phyloP scores from a whole-genome alignment of 2,329 filamentous ascomycete genomes.

The Leptographium lundbergii region DNA sequence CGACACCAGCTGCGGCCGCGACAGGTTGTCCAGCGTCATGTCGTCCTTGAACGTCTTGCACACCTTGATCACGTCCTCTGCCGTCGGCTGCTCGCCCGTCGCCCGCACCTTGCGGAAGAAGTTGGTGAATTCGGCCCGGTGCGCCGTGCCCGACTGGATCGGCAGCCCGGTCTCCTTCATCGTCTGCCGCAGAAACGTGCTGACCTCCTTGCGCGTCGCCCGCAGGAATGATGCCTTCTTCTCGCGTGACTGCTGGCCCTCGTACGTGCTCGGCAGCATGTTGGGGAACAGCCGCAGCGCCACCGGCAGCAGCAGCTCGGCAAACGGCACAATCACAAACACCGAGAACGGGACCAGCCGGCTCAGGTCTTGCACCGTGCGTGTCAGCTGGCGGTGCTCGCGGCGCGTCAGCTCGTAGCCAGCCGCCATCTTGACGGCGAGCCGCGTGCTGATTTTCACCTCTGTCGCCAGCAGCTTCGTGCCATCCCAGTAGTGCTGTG shows the following conservation, averaged over 20 bases:
- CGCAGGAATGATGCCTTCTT: constrained; percentile 72
- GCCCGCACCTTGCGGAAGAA: constrained; percentile 95
- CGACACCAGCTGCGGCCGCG: constrained; percentile 84
- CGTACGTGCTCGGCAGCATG: constrained; percentile 92
- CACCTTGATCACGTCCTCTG: constrained; percentile 91
- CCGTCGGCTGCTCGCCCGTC: constrained; percentile 79
- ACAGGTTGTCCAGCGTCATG: constrained; percentile 91
- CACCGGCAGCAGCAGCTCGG: constrained; percentile 81
- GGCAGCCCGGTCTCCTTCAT: constrained; percentile 88
- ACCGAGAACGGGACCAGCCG: constrained; percentile 92
- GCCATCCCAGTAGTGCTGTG: constrained; percentile 93
- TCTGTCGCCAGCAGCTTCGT: constrained; percentile 90
- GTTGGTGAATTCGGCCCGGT: constrained; percentile 85
- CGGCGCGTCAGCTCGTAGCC: constrained; percentile 92
- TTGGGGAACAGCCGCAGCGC: constrained; percentile 95
- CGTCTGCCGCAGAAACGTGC: constrained; percentile 76
- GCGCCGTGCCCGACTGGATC: constrained; percentile 68
- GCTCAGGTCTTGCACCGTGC: constrained; percentile 86
- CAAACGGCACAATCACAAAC: constrained; percentile 93
- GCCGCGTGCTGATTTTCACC: constrained; percentile 78
- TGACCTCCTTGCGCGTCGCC: constrained; percentile 85
- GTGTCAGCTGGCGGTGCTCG: constrained; percentile 82
- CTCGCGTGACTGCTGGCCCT: constrained; percentile 82
- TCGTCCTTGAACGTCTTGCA: constrained; percentile 99
- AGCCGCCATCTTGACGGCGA: constrained; percentile 94